Evolutionary conservation across 495 filamentous ascomycete genomes (phyloP), one percentile per base, ranked within the genome.

Genomic region (Trichoderma asperelloides): DNA sequence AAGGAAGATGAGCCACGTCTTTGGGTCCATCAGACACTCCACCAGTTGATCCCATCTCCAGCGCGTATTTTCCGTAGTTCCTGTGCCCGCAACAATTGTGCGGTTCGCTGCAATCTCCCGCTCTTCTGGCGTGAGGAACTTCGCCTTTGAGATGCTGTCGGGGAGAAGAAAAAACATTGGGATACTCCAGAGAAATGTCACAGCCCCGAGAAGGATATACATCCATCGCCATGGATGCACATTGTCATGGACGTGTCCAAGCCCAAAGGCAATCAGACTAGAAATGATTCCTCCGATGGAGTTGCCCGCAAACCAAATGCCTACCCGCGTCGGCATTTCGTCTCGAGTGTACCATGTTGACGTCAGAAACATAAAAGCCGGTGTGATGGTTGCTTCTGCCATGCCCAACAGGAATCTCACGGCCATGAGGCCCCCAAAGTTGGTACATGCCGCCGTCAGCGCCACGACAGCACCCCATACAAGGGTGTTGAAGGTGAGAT

Each of bases 371-470:
- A 77, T 72, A 51, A 74, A 71, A 18, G 67, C 70, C 2, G 75
- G 75, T 1, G 80, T 79, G 55, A 84, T 77, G 21, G 82, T 79
- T 1, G 84, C 84, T 68, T 86, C 84, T 2, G 78, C 78, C 8
- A 82, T 74, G 28, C 84, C 83, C 0, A 86, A 79, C 21, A 84
- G 70, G 67, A 85, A 82, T 0, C 82, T 78, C 9, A 86, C 86
- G 45, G 87, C 84, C 76, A 90, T 82, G 57, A 93, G 81, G 8
- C 89, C 90, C 5, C 80, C 74, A 70, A 85, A 95, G 68, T 89
- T 89, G 11, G 82, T 78, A 0, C 89, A 86, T 2, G 91, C 78
- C 0, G 91, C 92, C 79, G 93, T 93, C 28, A 51, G 23, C n/a
- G 47, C 47, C 4, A 49, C 30, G 25, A 66, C 51, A 7, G 45